These are phyloP conservation scores for Lactarius evosmus DNA, from an alignment of 768 basidiomycete species.

Conservation along the genomic window DNA sequence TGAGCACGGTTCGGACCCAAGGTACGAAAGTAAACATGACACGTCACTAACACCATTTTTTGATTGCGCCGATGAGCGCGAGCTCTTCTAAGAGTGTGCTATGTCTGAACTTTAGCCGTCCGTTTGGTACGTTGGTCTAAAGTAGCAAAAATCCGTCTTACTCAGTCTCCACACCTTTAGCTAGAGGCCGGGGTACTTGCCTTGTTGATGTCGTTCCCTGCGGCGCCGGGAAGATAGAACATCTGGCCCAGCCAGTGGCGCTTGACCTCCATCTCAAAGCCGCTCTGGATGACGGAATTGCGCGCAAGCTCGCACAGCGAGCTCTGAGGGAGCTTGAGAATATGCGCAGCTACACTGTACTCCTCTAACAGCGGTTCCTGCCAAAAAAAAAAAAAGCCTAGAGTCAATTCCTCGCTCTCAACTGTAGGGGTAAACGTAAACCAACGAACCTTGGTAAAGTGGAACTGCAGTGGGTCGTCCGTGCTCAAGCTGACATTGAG, in stretches of 20 bases:
- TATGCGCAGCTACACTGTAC: slow-evolving; percentile 96
- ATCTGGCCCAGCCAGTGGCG: slow-evolving; percentile 90
- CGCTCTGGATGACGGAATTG: slow-evolving; percentile 94
- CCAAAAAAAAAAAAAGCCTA: neutral
- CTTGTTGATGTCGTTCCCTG: slow-evolving; percentile 96
- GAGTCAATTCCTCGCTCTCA: neutral
- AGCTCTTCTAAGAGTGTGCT: slow-evolving; percentile 86
- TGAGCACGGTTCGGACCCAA: neutral
- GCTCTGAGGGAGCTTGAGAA: slow-evolving; percentile 93
- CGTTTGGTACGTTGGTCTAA: slow-evolving; percentile 96
- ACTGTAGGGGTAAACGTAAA: neutral
- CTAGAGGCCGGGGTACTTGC: slow-evolving; percentile 38
- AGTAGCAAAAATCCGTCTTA: neutral
- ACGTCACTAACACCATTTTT: neutral
- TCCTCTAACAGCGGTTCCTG: slow-evolving; percentile 95
- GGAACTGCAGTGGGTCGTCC: slow-evolving; percentile 94
- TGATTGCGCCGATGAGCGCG: slow-evolving; percentile 48
- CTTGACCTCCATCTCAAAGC: slow-evolving; percentile 98
- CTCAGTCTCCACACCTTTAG: neutral
- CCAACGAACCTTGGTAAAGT: slow-evolving; percentile 82
- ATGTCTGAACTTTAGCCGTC: slow-evolving; percentile 86
- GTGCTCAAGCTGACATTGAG: slow-evolving; percentile 95
- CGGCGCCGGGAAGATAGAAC: slow-evolving; percentile 91
- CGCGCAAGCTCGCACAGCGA: slow-evolving; percentile 96
- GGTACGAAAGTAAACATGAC: neutral